phyloP scores from a whole-genome alignment of 495 filamentous ascomycete genomes.

The Xylaria telfairii region DNA sequence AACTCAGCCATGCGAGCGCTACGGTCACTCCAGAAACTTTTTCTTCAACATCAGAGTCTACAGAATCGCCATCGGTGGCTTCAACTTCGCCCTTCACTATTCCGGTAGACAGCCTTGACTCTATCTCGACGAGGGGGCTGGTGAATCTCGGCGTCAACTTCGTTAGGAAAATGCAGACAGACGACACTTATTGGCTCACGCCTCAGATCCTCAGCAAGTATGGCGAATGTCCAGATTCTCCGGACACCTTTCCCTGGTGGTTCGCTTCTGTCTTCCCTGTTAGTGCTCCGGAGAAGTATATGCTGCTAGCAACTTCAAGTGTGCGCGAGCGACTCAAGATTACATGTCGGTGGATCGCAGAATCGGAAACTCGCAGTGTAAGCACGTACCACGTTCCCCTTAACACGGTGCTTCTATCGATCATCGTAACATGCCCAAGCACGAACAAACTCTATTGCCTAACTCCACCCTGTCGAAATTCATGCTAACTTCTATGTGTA shows the following conservation, averaged over 20 bases:
- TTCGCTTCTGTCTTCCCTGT: conserved; percentile 83
- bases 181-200: conserved; percentile 75
- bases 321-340: conserved; percentile 84
- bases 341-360: conserved; percentile 73
- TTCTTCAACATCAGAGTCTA: neutral
- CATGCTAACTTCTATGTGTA: conserved; percentile 2
- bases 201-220: conserved; percentile 73
- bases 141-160: conserved; percentile 69
- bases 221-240: conserved; percentile 75
- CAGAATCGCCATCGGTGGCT: conserved; percentile 1
- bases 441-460: neutral
- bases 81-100: conserved; percentile 26
- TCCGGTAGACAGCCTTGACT: conserved; percentile 54
- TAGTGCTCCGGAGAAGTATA: conserved; percentile 78
- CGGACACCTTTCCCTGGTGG: conserved; percentile 86
- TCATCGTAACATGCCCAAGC: neutral
- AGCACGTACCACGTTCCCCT: conserved; percentile 48
- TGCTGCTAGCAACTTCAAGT: conserved; percentile 69
- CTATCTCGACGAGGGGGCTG: conserved; percentile 72
- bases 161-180: conserved; percentile 66
- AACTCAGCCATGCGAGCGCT: conserved; percentile 49
- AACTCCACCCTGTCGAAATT: neutral
- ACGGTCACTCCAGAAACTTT: conserved; percentile 24
- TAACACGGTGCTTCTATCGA: neutral
- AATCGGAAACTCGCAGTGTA: conserved; percentile 74